phyloP scores from a whole-genome alignment of 441 rosid genomes.

The Flueggea neowawraea region DNA sequence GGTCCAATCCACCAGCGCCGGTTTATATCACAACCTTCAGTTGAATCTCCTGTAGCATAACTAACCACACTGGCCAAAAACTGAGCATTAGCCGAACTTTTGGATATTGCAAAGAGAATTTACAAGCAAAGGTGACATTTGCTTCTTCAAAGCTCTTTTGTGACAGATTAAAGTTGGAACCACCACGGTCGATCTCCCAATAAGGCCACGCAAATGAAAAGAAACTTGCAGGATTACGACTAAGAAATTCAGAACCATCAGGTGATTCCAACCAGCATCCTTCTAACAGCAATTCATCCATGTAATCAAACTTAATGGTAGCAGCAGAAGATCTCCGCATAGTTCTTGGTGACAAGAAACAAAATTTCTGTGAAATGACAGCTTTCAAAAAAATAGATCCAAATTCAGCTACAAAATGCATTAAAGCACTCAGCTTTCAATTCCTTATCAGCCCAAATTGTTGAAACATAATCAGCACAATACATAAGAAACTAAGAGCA shows the following conservation, averaged over 20 bases:
- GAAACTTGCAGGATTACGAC: constrained; percentile 35
- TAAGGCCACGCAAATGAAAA: constrained; percentile 38
- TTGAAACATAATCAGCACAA: constrained; percentile 6
- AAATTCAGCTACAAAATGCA: constrained; percentile 1
- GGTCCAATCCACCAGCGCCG: constrained; percentile 85
- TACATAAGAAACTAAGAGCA: constrained; percentile 2
- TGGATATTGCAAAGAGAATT: constrained; percentile 15
- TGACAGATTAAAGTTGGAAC: constrained; percentile 20
- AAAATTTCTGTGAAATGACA: constrained; percentile 8
- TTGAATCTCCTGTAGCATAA: constrained; percentile 12
- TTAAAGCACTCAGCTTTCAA: neutral
- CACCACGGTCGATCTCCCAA: constrained; percentile 27
- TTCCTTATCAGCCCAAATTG: neutral
- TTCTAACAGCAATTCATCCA: constrained; percentile 71
- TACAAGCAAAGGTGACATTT: constrained; percentile 16
- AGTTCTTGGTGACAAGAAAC: constrained; percentile 34
- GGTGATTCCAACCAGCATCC: constrained; percentile 93
- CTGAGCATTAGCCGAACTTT: constrained; percentile 14
- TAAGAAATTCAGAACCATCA: constrained; percentile 73
- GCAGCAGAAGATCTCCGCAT: constrained; percentile 26
- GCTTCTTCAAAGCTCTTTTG: constrained; percentile 30
- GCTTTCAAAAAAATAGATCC: constrained; percentile 4
- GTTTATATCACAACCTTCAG: constrained; percentile 39
- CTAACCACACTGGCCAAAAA: constrained; percentile 11
- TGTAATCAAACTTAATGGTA: constrained; percentile 60